Evolutionary conservation across 202 grass and related monocot genomes (phyloP), one percentile per base, ranked within the genome.

Genomic region (Alloteropsis angusta): DNA sequence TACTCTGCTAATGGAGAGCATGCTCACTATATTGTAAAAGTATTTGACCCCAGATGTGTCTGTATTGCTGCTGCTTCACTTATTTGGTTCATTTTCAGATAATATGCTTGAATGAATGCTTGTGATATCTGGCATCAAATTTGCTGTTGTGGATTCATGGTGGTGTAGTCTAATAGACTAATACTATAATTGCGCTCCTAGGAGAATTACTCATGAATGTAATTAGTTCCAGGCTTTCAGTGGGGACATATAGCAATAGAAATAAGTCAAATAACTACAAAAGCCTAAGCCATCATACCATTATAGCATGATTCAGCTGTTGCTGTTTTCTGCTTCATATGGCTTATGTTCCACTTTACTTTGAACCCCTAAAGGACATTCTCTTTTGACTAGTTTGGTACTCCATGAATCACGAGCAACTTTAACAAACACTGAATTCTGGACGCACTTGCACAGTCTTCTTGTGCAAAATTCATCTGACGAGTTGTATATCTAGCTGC

Each of bases 1-100:
- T 82, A 59, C 65, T 88, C 72, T 52, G 34, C 50, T 76, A 72
- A 65, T 77, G 65, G 64, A 76, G 60, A 55, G 60, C n/a, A 49
- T 9, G 57, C 39, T 77, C 16, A 43, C 14, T 37, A 30, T 82
- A 59, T 67, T 85, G 52, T 79, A 67, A 67, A 32, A 42, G 36
- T 80, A 80, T 74, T 74, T 52, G 44, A 85, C 78, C 57, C 39
- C 58, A 78, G 41, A 65, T 32, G 30, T 82, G 65, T 0, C 5
- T 76, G 78, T 88, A 66, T 66, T 50, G 17, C 47, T 60, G 21
- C 48, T 36, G 14, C 18, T 60, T 77, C 14, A 36, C 44, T n/a
- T 44, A 16, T 28, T 76, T 30, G 77, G 38, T 65, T 35, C 58
- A 80, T 6, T 80, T n/a, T 34, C 12, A 84, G 55, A 71, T n/a